Percentiles rank a stretch among this genome's conserved stretches.
phyloP scores from a whole-genome alignment of 2,329 filamentous ascomycete species.

The Exophiala viscosa region DNA sequence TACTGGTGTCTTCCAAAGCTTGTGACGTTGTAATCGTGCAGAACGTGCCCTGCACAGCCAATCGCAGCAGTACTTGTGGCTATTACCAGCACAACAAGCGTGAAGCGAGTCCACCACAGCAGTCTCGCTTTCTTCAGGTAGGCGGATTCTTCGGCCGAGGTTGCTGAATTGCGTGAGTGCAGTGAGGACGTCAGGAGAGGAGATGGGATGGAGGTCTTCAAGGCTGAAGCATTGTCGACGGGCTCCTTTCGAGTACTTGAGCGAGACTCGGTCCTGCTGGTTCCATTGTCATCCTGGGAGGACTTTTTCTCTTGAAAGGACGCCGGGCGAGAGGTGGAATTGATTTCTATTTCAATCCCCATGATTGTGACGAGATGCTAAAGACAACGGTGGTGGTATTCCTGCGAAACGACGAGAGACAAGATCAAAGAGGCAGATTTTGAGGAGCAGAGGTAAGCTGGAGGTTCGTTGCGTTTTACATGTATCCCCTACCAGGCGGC shows the following conservation, averaged over 20 bases:
- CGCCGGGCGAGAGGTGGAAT: conserved; percentile 2
- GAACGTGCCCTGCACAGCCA: conserved; percentile 38
- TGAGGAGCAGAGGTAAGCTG: no score
- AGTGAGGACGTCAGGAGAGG: conserved; percentile 25
- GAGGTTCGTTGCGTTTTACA: no score
- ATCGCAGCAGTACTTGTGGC: conserved; percentile 33
- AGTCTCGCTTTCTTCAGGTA: conserved; percentile 20
- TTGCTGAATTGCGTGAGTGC: conserved; percentile 25
- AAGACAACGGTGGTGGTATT: background rate
- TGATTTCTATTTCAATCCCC: conserved; percentile 6
- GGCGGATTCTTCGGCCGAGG: conserved; percentile 21
- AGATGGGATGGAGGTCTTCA: conserved; percentile 12
- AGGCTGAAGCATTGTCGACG: conserved; percentile 16
- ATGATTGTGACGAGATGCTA: background rate
- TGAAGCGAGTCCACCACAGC: conserved; percentile 36
- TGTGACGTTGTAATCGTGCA: conserved; percentile 39
- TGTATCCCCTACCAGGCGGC: no score
- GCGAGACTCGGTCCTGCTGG: conserved; percentile 2
- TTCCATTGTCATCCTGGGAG: no score
- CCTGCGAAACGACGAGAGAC: no score
- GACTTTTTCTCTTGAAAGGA: background rate
- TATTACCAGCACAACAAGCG: conserved; percentile 34
- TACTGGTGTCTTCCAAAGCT: conserved; percentile 33
- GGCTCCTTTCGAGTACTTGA: conserved; percentile 14
- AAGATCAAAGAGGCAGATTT: no score